Conservation (phyloP, 805 yeast genomes). For the Pichia gijzeniarum region DNA sequence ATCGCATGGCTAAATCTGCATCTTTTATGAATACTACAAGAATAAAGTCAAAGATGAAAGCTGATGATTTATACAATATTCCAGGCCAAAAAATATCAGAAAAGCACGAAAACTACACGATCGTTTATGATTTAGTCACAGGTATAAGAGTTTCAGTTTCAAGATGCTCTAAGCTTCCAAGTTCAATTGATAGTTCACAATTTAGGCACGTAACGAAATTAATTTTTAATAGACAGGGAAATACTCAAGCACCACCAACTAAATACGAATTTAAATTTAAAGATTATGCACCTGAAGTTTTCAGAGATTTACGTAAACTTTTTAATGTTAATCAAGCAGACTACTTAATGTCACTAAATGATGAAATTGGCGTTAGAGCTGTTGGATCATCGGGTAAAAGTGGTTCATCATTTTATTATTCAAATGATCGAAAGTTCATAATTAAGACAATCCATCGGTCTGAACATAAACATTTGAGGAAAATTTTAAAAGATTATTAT, state of each 20-base stretch:
- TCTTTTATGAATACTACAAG: conserved; percentile 21
- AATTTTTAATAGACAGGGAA: conserved; percentile 82
- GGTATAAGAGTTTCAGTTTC: conserved; percentile 96
- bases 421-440: conserved; percentile 88
- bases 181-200: conserved; percentile 63
- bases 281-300: conserved; percentile 93
- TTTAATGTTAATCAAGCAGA: conserved; percentile 96
- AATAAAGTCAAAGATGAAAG: conserved; percentile 20
- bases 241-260: conserved; percentile 86
- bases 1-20: conserved; percentile 18
- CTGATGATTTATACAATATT: conserved; percentile 27
- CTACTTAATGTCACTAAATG: conserved; percentile 84
- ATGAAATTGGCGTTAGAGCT: conserved; percentile 87
- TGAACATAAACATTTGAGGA: conserved; percentile 80
- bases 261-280: conserved; percentile 94
- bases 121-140: conserved; percentile 96
- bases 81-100: conserved; percentile 40
- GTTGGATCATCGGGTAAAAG: conserved; percentile 95
- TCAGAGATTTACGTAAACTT: conserved; percentile 69
- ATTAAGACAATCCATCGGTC: conserved; percentile 93
- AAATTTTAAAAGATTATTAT: conserved; percentile 69
- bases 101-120: conserved; percentile 87
- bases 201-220: conserved; percentile 69
- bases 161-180: conserved; percentile 79
- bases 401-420: conserved; percentile 93